Evolutionary conservation across 2,329 filamentous ascomycete species (phyloP).

Genomic region (Fusarium paranaense): DNA sequence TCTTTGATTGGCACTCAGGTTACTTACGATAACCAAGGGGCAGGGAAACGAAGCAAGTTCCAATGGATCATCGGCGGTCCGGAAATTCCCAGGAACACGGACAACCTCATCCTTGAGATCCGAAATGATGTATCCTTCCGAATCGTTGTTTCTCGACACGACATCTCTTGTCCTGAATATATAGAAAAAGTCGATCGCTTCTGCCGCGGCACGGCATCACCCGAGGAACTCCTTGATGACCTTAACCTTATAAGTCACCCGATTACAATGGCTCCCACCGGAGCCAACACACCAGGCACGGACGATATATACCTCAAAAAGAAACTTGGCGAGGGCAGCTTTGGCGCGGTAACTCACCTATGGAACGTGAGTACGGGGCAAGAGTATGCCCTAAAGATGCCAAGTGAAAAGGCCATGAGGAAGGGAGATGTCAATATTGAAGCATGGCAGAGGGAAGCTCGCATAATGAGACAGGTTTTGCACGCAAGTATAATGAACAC

Average conservation of each 20-base stretch:
- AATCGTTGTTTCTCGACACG: neutral
- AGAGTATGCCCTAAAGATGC: neutral
- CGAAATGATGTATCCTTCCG: too few relatives aligned
- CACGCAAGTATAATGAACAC: neutral
- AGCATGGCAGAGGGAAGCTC: neutral
- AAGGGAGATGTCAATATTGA: neutral
- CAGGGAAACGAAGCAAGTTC: neutral
- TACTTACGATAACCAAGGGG: neutral
- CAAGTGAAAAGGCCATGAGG: neutral
- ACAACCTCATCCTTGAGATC: neutral
- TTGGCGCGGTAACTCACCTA: neutral
- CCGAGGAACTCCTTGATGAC: neutral
- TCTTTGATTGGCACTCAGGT: neutral
- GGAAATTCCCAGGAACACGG: neutral
- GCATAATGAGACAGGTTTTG: neutral
- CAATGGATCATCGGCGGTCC: neutral
- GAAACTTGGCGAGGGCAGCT: neutral
- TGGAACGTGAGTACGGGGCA: neutral
- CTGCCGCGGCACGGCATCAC: conserved; percentile 16
- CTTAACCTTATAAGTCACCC: neutral
- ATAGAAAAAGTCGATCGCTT: conserved; percentile 34
- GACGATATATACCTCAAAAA: neutral
- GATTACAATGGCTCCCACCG: neutral
- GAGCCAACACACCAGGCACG: neutral
- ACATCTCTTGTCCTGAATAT: conserved; percentile 26